Evolutionary conservation across 2,329 filamentous ascomycete genomes (phyloP), one percentile per base, ranked within the genome.

Genomic region (Curvularia sp.): DNA sequence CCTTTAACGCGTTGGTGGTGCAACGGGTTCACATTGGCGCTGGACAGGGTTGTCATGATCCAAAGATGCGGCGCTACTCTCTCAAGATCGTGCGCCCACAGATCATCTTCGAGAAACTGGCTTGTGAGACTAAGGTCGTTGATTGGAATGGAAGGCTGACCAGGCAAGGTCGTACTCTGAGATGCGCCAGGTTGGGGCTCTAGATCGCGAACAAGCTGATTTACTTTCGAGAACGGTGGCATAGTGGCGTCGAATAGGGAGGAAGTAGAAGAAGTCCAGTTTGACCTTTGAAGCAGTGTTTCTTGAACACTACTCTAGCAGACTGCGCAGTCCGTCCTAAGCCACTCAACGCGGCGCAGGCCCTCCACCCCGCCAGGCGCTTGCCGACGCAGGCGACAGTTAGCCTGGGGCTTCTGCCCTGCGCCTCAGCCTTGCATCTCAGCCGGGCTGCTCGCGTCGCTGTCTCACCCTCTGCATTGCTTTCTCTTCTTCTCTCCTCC

Each of bases 1-100:
- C 54, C 56, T 53, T 67, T 67, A 25, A 68, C 58, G 15, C 46
- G 18, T 54, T 69, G 65, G 21, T 52, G 60, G 42, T 67, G 60
- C 8, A 68, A 39, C 13, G 64, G 27, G 43, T 34, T 53, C 18
- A 68, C 64, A 25, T 63, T 65, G 3, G 41, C 39, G 43, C 60
- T 65, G 12, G 54, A 62, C 10, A 48, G 30, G 34, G 54, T 46
- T 46, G 50, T 56, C 56, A 65, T 62, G 18, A 61, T 43, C 39
- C 19, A 43, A 32, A 49, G 47, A 38, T 19, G 47, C 47, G 51
- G 49, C 27, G 49, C 49, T 25, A 43, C 32, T 5, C 39, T 52
- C 36, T 52, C 38, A 12, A 52, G 49, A 12, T 52, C 49, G 43
- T 52, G 23, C 8, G 49, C 41, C 36, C 49, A 52, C 49, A 52